Evolutionary conservation across 495 filamentous ascomycete genomes (phyloP).

Genomic region (Neohortaea acidophila): DNA sequence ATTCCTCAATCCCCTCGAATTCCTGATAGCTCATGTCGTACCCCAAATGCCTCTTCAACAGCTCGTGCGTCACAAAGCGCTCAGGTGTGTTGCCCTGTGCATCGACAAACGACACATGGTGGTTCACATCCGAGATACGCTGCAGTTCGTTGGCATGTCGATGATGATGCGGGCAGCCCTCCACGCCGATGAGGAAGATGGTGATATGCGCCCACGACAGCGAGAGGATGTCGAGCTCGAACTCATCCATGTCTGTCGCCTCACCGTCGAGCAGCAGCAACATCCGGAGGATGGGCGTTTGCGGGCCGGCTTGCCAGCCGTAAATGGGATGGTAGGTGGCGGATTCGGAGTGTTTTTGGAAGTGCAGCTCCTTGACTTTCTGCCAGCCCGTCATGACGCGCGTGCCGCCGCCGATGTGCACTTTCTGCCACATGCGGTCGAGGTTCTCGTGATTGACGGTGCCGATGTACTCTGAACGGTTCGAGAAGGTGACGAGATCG

Average conservation of each 20-base stretch:
- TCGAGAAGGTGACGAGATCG: conserved; percentile 31
- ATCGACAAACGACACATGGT: conserved; percentile 35
- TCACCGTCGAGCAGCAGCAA: conserved; percentile 34
- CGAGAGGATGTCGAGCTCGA: conserved; percentile 33
- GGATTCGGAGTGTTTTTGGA: conserved; percentile 33
- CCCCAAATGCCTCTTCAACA: conserved; percentile 35
- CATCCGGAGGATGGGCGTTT: conserved; percentile 32
- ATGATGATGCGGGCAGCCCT: conserved; percentile 36
- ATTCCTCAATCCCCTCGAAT: conserved; percentile 26
- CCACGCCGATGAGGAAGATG: conserved; percentile 36
- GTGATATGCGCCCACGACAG: conserved; percentile 36
- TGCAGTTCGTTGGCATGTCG: conserved; percentile 34
- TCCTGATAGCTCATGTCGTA: conserved; percentile 32
- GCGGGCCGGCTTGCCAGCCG: conserved; percentile 35
- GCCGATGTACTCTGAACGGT: conserved; percentile 27
- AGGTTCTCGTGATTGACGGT: conserved; percentile 28
- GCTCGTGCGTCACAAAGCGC: conserved; percentile 33
- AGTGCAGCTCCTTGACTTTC: conserved; percentile 34
- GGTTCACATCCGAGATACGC: conserved; percentile 34
- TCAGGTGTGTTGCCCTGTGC: conserved; percentile 36
- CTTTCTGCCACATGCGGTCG: conserved; percentile 26
- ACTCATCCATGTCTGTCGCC: conserved; percentile 37
- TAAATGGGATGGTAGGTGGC: conserved; percentile 33
- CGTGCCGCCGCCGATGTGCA: conserved; percentile 29
- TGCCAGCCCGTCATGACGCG: conserved; percentile 37